Evolutionary conservation across 78 protist species (phyloP).

Genomic region (Dictyostelium citrinum): DNA sequence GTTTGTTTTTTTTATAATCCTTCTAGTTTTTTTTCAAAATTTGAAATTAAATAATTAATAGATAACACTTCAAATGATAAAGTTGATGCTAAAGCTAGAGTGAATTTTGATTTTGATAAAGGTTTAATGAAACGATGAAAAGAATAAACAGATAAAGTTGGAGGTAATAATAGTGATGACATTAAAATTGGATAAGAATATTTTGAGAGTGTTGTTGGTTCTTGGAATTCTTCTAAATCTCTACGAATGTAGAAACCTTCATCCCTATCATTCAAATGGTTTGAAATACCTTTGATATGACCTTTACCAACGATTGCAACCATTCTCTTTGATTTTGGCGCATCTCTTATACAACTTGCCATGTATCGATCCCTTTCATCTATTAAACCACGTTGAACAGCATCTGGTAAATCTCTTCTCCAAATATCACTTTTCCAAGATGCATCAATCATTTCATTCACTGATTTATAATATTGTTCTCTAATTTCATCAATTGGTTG

Average conservation of each 20-base stretch:
- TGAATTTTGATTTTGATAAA: background rate
- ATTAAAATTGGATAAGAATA: conserved; percentile 25
- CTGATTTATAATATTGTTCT: background rate
- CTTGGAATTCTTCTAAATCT: background rate
- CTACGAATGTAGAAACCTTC: conserved; percentile 42
- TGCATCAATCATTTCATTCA: background rate
- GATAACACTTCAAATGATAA: background rate
- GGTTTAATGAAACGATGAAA: background rate
- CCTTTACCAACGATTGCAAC: conserved; percentile 63
- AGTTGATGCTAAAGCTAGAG: background rate
- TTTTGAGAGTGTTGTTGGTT: background rate
- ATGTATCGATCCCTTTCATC: conserved; percentile 51
- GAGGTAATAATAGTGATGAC: background rate
- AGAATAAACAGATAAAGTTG: background rate
- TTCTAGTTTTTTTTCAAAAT: background rate
- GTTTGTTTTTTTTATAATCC: background rate
- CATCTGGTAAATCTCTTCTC: background rate
- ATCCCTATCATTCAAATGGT: background rate
- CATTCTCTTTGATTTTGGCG: conserved; percentile 12
- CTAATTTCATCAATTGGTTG: background rate
- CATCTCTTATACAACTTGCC: conserved; percentile 48
- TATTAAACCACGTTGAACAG: background rate
- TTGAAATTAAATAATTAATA: background rate
- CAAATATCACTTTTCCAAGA: background rate
- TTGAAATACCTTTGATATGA: conserved; percentile 43